phyloP scores from a whole-genome alignment of 164 flowering plant species.

The Kingdonia uniflora region DNA sequence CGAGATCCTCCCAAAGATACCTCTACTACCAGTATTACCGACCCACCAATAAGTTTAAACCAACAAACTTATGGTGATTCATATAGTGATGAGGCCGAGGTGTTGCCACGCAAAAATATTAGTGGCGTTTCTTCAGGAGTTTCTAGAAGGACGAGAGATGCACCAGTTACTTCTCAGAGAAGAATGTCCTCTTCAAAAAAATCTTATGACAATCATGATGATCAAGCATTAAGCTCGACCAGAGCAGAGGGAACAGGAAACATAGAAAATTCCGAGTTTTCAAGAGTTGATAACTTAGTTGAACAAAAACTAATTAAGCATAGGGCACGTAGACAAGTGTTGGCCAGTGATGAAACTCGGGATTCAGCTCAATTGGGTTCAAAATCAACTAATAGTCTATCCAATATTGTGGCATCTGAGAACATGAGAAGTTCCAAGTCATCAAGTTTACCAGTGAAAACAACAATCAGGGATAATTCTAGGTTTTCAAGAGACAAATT shows the following conservation, averaged over 20 bases:
- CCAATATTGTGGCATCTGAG: too few relatives aligned
- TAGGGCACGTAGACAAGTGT: too few relatives aligned
- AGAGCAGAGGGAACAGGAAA: conserved; percentile 12
- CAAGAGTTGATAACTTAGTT: conserved; percentile 7
- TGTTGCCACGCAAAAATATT: conserved; percentile 13
- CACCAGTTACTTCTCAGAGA: conserved; percentile 12
- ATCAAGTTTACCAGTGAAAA: neutral
- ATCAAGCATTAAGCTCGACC: neutral
- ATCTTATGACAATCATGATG: neutral
- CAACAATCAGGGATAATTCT: neutral
- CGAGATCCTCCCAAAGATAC: conserved; percentile 19
- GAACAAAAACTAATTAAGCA: conserved; percentile 10
- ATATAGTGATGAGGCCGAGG: conserved; percentile 24
- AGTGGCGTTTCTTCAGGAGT: conserved; percentile 17
- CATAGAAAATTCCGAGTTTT: conserved; percentile 6
- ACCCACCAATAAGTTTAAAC: conserved; percentile 16
- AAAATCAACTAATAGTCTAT: too few relatives aligned
- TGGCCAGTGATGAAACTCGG: too few relatives aligned
- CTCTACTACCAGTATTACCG: conserved; percentile 8
- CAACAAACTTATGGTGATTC: conserved; percentile 24
- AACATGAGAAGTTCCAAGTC: too few relatives aligned
- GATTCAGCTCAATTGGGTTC: too few relatives aligned
- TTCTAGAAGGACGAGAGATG: conserved; percentile 51
- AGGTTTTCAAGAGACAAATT: conserved; percentile 4
- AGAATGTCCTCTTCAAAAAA: neutral